Conservation (phyloP, 768 basidiomycete genomes). For the Naematelia encephala region DNA sequence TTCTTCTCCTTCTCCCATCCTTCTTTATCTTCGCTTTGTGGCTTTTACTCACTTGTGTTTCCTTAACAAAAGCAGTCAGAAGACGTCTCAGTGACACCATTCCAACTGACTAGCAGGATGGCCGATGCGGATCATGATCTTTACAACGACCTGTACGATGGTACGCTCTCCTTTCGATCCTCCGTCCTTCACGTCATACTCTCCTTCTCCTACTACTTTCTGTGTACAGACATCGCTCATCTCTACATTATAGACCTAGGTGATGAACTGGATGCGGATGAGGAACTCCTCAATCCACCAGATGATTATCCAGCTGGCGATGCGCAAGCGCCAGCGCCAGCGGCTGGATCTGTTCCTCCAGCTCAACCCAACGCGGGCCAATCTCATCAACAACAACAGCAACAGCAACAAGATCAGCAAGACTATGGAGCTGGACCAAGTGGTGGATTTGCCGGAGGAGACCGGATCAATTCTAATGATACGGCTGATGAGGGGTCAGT, state of each 20-base stretch:
- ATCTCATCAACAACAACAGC: background rate
- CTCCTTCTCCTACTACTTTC: background rate
- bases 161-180: background rate
- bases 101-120: background rate
- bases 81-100: background rate
- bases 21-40: background rate
- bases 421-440: constrained; percentile 41
- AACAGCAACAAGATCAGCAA: constrained; percentile 19
- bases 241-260: background rate
- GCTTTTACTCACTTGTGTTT: too few relatives aligned
- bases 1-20: background rate
- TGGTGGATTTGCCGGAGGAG: constrained; percentile 57
- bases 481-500: constrained; percentile 99
- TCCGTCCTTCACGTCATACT: background rate
- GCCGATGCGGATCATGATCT: background rate
- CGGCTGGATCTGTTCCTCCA: background rate
- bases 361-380: background rate
- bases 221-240: background rate
- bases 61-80: too few relatives aligned
- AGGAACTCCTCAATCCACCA: background rate
- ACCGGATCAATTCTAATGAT: constrained; percentile 58
- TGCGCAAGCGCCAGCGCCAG: background rate
- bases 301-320: background rate
- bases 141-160: background rate
- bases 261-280: background rate